phyloP scores from a whole-genome alignment of 208 protist genomes.

The Crithidia sp. region DNA sequence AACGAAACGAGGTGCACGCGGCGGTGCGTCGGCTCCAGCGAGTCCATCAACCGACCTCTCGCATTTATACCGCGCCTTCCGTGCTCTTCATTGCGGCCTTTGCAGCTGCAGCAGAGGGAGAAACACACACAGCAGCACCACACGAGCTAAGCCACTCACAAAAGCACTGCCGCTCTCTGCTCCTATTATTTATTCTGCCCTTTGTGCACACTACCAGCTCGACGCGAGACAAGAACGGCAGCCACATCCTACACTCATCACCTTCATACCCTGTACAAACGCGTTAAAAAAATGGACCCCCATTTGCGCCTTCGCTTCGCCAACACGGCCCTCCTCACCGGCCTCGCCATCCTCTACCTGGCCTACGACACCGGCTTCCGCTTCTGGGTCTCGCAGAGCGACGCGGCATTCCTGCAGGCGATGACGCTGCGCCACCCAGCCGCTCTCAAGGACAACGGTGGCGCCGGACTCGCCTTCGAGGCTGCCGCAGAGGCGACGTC shows the following conservation, averaged over 20 bases:
- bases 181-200: not conserved
- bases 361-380: constrained; percentile 28
- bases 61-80: too few relatives aligned
- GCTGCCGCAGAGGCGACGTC: not conserved
- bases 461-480: constrained; percentile 18
- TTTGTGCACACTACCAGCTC: not conserved
- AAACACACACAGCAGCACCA: too few relatives aligned
- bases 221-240: too few relatives aligned
- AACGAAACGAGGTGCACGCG: too few relatives aligned
- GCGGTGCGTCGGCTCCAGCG: too few relatives aligned
- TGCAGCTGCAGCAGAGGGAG: too few relatives aligned
- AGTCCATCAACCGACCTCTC: too few relatives aligned
- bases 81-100: too few relatives aligned
- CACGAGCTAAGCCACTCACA: not conserved
- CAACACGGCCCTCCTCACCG: constrained; percentile 21
- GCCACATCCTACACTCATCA: too few relatives aligned
- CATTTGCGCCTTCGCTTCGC: constrained; percentile 1
- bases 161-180: not conserved
- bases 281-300: constrained; percentile 6
- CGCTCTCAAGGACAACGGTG: not conserved
- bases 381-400: constrained; percentile 30
- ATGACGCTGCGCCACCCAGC: constrained; percentile 11
- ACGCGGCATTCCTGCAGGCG: constrained; percentile 12
- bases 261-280: too few relatives aligned
- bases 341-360: constrained; percentile 27